Evolutionary conservation across 2,329 filamentous ascomycete genomes (phyloP).

Genomic region (Cladophialophora psammophila): DNA sequence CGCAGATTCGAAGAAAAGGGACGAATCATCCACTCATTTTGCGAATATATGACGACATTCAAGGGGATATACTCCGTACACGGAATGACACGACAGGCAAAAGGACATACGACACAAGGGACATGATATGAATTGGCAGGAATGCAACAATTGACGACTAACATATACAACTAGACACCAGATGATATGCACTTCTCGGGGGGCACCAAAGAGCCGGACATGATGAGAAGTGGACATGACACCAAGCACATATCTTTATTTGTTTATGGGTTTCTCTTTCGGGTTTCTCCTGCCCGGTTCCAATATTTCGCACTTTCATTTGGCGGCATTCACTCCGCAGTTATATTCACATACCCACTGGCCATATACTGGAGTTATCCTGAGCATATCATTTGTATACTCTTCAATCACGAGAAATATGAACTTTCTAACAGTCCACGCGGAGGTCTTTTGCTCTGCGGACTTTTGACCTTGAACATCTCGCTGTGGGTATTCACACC

Average conservation of each 20-base stretch:
- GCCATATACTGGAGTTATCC: not conserved
- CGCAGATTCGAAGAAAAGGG: not conserved
- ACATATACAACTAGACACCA: not conserved
- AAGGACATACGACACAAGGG: not conserved
- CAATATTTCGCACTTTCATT: not conserved
- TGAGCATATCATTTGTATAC: not conserved
- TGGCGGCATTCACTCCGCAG: not conserved
- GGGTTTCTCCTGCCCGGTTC: not conserved
- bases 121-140: not conserved
- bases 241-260: not conserved
- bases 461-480: not conserved
- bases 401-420: not conserved
- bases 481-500: not conserved
- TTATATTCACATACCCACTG: not conserved
- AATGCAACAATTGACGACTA: conserved; percentile 5
- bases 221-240: not conserved
- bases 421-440: not conserved
- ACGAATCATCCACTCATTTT: not conserved
- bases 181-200: not conserved
- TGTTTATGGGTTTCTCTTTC: not conserved
- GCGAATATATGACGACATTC: conserved; percentile 1
- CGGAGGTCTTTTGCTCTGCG: not conserved
- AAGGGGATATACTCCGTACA: not conserved
- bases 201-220: not conserved
- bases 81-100: conserved; percentile 2